Conservation (phyloP, 768 basidiomycete genomes). For the Boletus barrowsii region DNA sequence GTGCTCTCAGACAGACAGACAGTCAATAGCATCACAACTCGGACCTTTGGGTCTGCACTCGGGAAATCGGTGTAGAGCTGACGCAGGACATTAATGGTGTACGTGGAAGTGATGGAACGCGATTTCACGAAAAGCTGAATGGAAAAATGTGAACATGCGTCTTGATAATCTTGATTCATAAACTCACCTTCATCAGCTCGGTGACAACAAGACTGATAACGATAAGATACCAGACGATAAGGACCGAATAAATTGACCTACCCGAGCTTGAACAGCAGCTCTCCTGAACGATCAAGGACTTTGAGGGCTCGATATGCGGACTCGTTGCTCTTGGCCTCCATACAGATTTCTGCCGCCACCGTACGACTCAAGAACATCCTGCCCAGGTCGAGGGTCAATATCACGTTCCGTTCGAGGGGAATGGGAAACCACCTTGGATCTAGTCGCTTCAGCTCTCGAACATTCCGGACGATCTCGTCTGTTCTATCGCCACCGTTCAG, state of each 20-base stretch:
- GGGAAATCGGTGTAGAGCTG: constrained; percentile 69
- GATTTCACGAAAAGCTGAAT: constrained; percentile 65
- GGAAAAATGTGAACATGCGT: constrained; percentile 2
- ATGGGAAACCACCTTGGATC: constrained; percentile 54
- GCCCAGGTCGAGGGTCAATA: constrained; percentile 4
- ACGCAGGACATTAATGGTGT: constrained; percentile 52
- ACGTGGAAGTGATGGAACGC: constrained; percentile 54
- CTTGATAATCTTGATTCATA: neutral
- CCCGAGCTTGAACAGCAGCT: constrained; percentile 67
- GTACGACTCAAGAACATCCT: constrained; percentile 84
- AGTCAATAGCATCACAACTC: constrained; percentile 71
- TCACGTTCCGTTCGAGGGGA: neutral
- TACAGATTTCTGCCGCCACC: constrained; percentile 79
- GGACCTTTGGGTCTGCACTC: constrained; percentile 54
- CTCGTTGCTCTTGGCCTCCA: constrained; percentile 75
- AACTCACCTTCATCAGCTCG: constrained; percentile 62
- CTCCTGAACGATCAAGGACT: constrained; percentile 58
- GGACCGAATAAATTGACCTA: constrained; percentile 32
- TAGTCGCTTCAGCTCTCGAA: constrained; percentile 66
- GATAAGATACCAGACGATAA: constrained; percentile 4
- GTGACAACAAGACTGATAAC: constrained; percentile 44
- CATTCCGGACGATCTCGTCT: constrained; percentile 66
- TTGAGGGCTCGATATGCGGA: constrained; percentile 68
- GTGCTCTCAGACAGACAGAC: constrained; percentile 46
- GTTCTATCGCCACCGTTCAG: constrained; percentile 49